Conservation (phyloP, 1,284 basidiomycete genomes). For the Flammula alnicola region DNA sequence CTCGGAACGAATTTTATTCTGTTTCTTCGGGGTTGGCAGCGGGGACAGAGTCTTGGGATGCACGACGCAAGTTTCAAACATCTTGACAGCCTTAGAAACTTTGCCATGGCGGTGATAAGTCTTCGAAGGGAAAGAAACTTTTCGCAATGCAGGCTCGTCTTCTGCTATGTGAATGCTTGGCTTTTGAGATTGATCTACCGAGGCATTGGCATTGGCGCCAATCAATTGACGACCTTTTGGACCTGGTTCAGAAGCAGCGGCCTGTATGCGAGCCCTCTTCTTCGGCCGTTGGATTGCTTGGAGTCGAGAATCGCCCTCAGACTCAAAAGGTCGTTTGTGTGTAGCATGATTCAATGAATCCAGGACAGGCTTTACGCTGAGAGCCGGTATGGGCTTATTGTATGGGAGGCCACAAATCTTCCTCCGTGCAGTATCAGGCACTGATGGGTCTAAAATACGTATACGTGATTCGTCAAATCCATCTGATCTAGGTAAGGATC, state of each 20-base stretch:
- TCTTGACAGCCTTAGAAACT: constrained; percentile 10
- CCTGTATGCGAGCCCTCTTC: constrained; percentile 12
- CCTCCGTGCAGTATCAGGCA: background rate
- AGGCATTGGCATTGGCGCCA: too few relatives aligned
- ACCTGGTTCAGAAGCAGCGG: too few relatives aligned
- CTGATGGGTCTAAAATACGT: constrained; percentile 4
- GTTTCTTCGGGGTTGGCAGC: background rate
- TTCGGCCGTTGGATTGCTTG: constrained; percentile 5
- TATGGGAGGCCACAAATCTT: background rate
- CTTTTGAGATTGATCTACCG: too few relatives aligned
- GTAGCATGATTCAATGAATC: background rate
- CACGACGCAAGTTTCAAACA: constrained; percentile 9
- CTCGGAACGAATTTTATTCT: constrained; percentile 3
- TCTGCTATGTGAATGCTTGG: too few relatives aligned
- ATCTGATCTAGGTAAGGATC: constrained; percentile 17
- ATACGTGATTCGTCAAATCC: constrained; percentile 23
- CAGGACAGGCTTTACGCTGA: background rate
- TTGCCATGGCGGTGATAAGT: background rate
- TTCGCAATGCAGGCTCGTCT: background rate
- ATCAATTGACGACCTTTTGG: too few relatives aligned
- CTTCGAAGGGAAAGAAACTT: constrained; percentile 4
- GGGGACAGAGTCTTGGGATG: background rate
- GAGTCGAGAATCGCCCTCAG: background rate
- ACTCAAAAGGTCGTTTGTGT: constrained; percentile 9
- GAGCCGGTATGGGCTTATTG: too few relatives aligned